phyloP scores from a whole-genome alignment of 306 rosid genomes.

The Begonia masoniana region DNA sequence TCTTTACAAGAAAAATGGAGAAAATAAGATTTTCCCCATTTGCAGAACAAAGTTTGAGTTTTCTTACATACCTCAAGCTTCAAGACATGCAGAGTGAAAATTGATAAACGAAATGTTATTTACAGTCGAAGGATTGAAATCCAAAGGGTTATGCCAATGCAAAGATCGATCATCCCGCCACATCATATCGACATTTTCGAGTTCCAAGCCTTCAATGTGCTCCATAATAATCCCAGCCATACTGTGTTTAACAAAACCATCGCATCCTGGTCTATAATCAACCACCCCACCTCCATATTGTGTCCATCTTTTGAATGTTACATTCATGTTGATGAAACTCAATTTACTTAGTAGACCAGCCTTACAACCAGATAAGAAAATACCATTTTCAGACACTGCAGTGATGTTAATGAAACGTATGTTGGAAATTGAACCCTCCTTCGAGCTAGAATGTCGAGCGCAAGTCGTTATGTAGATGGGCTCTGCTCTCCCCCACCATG shows the following conservation, averaged over 20 bases:
- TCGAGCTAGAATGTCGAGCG: slow-evolving; percentile 44
- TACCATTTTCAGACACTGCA: slow-evolving; percentile 66
- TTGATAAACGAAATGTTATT: slow-evolving; percentile 46
- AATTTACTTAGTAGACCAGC: slow-evolving; percentile 53
- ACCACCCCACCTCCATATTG: slow-evolving; percentile 42
- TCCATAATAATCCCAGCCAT: slow-evolving; percentile 76
- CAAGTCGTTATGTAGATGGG: slow-evolving; percentile 80
- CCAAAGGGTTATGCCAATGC: slow-evolving; percentile 69
- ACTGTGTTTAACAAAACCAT: slow-evolving; percentile 54
- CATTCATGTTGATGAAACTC: slow-evolving; percentile 61
- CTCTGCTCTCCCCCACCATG: slow-evolving; percentile 99
- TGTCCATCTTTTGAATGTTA: slow-evolving; percentile 59
- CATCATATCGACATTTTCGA: slow-evolving; percentile 64
- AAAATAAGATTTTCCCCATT: too few species aligned
- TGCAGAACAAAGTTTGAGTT: too few species aligned
- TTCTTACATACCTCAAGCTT: slow-evolving; percentile 2
- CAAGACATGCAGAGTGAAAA: slow-evolving; percentile 45
- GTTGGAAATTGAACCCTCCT: slow-evolving; percentile 80
- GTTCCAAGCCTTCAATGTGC: slow-evolving; percentile 58
- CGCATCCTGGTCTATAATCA: slow-evolving; percentile 92
- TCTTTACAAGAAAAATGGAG: too few species aligned
- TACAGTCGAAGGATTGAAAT: slow-evolving; percentile 64
- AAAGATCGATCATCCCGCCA: slow-evolving; percentile 35
- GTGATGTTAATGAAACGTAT: slow-evolving; percentile 63
- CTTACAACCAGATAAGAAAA: slow-evolving; percentile 76